Conservation (phyloP, 352 stramenopile genomes). For the Phytopythium sindhum region DNA sequence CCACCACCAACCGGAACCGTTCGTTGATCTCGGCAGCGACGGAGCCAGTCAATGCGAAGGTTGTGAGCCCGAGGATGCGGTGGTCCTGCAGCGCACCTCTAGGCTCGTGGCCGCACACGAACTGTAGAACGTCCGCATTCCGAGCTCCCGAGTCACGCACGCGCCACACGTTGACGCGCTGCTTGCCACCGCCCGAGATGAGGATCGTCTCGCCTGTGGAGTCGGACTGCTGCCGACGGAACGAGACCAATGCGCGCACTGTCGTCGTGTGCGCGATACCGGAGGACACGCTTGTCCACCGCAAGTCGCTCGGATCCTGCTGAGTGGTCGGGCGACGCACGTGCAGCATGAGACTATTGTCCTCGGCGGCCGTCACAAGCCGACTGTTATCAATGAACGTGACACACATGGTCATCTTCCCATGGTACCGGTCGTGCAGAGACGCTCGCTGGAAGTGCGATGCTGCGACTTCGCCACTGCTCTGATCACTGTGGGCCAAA, state of each 20-base stretch:
- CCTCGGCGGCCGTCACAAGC: constrained; percentile 71
- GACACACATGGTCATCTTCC: constrained; percentile 72
- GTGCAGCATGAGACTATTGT: constrained; percentile 84
- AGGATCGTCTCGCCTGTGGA: constrained; percentile 37
- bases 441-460: constrained; percentile 33
- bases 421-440: constrained; percentile 66
- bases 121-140: constrained; percentile 35
- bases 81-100: constrained; percentile 67
- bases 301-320: constrained; percentile 9
- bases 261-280: constrained; percentile 79
- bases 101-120: constrained; percentile 63
- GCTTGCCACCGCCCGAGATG: constrained; percentile 76
- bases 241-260: constrained; percentile 60
- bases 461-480: not conserved
- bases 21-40: constrained; percentile 2
- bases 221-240: constrained; percentile 16
- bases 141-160: constrained; percentile 26
- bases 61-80: constrained; percentile 71
- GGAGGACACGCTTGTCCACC: constrained; percentile 48
- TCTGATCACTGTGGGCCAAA: not conserved
- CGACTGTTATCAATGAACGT: constrained; percentile 34
- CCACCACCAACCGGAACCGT: constrained; percentile 46
- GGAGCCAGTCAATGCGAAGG: constrained; percentile 31
- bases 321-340: constrained; percentile 8
- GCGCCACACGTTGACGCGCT: constrained; percentile 75